Evolutionary conservation across 2,329 filamentous ascomycete species (phyloP), one percentile per base, ranked within the genome.

Genomic region (Escovopsis sp.): DNA sequence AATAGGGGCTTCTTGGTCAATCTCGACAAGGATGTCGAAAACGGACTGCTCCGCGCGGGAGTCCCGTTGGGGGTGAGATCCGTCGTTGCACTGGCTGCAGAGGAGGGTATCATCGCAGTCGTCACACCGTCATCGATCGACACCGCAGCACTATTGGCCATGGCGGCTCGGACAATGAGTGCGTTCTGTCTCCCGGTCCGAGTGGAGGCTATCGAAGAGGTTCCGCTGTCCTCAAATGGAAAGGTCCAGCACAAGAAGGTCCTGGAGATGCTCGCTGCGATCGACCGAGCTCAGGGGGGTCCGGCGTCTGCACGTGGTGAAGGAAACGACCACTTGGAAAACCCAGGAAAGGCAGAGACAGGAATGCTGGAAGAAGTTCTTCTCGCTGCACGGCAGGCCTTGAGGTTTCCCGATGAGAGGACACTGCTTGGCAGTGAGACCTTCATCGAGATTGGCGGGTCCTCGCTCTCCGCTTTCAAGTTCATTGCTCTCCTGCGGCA

Each of bases 1-100:
- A 44, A 44, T 15, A 37, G 39, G 7, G 42, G 42, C 1, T 41
- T 41, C 16, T 39, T 44, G 9, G 42, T 44, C 16, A 44, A 44
- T 32, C 39, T 44, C 13, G 42, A 44, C n/a, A 36, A 37, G 15
- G 42, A 44, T 10, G 39, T 44, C 12, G 42, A 44, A 30, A n/a
- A 44, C 25, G 42, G 32, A 13, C 36, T 44, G 8, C 10, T 27
- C 7, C 35, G 35, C 14, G 34, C 32, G 11, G 42, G 42, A 3
- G 24, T 27, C 14, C 11, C 29, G 2, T 29, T 44, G 8, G 42
- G 42, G 11, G 24, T 44, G 15, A 41, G 24, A 30, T 41, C 42
- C 2, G 42, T 41, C 36, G 29, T 25, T 10, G 42, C 39, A 14
- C 34, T 35, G 25, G 15, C 32, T 20, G 41, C 42, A 25, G 42